These are phyloP conservation scores for Colletotrichum orbiculare DNA, from an alignment of 2,329 filamentous ascomycete genomes.

Conservation along the genomic window DNA sequence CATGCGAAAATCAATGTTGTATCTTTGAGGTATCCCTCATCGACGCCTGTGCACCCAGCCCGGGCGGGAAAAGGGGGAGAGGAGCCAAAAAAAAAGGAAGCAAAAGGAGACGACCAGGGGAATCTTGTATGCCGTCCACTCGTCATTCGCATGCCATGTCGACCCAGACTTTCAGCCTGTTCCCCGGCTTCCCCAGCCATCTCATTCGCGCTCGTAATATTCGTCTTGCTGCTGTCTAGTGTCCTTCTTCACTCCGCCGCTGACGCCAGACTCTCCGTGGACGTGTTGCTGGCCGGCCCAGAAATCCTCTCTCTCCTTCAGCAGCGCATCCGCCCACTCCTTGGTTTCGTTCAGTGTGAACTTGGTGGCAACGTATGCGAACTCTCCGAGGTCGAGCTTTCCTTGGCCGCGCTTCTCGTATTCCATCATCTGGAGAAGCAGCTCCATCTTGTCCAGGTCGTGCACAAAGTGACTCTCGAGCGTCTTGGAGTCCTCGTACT, in stretches of 20 bases:
- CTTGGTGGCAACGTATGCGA: conserved; percentile 79
- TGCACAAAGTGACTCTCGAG: conserved; percentile 91
- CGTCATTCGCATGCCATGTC: conserved; percentile 8
- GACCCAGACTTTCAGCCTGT: not conserved
- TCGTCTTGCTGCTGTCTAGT: conserved; percentile 57
- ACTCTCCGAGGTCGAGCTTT: conserved; percentile 83
- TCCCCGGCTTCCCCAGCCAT: not conserved
- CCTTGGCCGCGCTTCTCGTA: conserved; percentile 82
- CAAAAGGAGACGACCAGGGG: conserved; percentile 9
- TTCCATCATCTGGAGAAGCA: conserved; percentile 94
- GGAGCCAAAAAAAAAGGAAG: too few species aligned
- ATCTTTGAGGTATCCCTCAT: too few species aligned
- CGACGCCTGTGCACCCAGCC: too few species aligned
- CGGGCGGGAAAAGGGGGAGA: too few species aligned
- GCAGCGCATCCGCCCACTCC: conserved; percentile 80
- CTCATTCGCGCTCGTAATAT: conserved; percentile 54
- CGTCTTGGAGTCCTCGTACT: conserved; percentile 91
- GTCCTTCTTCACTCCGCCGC: conserved; percentile 49
- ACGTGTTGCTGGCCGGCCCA: conserved; percentile 69
- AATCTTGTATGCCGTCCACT: conserved; percentile 10
- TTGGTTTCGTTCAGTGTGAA: conserved; percentile 83
- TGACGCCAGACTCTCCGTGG: conserved; percentile 56
- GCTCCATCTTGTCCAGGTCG: conserved; percentile 96
- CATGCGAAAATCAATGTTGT: not conserved
- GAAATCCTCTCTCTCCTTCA: conserved; percentile 79